Evolutionary conservation across 192 early-diverging fungal species (phyloP).

Genomic region (Physocladia obscura): DNA sequence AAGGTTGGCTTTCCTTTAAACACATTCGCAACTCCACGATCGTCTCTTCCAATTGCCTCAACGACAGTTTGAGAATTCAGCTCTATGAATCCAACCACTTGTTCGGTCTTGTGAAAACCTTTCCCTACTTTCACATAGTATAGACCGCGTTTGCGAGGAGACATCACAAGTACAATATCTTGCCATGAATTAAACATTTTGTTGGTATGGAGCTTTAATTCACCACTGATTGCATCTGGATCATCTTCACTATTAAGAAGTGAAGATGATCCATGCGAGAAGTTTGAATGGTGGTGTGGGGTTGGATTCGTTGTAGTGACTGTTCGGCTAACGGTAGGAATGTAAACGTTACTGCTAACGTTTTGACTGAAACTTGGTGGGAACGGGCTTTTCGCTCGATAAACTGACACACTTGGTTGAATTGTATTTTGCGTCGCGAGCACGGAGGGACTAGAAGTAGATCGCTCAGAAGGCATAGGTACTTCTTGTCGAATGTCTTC

Average conservation of each 20-base stretch:
- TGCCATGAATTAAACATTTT: conserved; percentile 14
- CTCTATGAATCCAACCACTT: conserved; percentile 31
- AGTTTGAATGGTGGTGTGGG: not conserved
- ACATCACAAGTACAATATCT: conserved; percentile 19
- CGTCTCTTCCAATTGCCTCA: conserved; percentile 4
- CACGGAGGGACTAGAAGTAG: too few relatives aligned
- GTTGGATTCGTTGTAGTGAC: not conserved
- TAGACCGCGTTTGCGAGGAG: conserved; percentile 20
- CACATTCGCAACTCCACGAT: not conserved
- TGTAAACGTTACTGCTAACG: too few relatives aligned
- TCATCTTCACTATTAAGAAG: conserved; percentile 23
- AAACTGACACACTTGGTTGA: too few relatives aligned
- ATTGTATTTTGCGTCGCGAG: too few relatives aligned
- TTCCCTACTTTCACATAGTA: conserved; percentile 24
- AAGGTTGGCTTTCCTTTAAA: conserved; percentile 12
- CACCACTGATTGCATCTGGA: conserved; percentile 10
- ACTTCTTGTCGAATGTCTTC: too few relatives aligned
- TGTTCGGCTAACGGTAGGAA: not conserved
- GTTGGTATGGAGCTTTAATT: conserved; percentile 18
- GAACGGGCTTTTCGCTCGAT: too few relatives aligned
- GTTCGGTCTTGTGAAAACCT: not conserved
- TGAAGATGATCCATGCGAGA: not conserved
- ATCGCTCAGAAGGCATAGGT: too few relatives aligned
- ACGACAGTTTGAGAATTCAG: not conserved
- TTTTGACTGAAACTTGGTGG: too few relatives aligned